Evolutionary conservation across 768 basidiomycete genomes (phyloP), one percentile per base, ranked within the genome.

Genomic region (Boletus pseudo-olivaceus): DNA sequence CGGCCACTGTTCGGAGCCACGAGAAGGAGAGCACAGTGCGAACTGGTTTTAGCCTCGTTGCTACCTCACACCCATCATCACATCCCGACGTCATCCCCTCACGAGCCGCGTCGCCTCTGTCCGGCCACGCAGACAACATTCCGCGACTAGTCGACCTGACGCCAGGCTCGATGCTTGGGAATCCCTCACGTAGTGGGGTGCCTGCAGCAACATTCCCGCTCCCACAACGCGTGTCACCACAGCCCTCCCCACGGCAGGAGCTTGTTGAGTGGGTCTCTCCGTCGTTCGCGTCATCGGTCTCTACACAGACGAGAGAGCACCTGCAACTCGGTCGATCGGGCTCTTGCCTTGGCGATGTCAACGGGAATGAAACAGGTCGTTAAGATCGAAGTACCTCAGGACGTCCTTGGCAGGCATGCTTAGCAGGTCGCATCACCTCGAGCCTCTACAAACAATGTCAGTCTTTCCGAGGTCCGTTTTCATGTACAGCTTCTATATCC

Each of bases 41-140:
- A 27, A 54, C 67, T 42, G 63, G 63, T 12, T 67, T 67, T 49
- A 68, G 67, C 65, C 65, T 67, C 62, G 63, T 69, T 67, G 63
- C 67, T 30, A 61, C 63, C 53, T 58, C 66, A 20, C 63, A 65
- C 49, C 29, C 32, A 7, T 50, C 63, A 37, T 30, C 58, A 43
- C 67, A 65, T 42, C 49, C 67, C 55, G 67, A 65, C 56, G 51
- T 53, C 57, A 61, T 65, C 3, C 26, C 67, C 53, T 69, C 67
- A 15, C 65, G 63, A 47, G 51, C 32, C 3, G 46, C 50, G 33
- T 61, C 65, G 40, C 65, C 67, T 29, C 48, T 64, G 35, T 52
- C 55, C 3, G 50, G 56, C 11, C 67, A 59, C 39, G 44, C 58
- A 20, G 67, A 67, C 23, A 38, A 42, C 49, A 50, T 61, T 14